Conservation (phyloP, 2,329 filamentous ascomycete genomes). For the Scedosporium dehoogii region DNA sequence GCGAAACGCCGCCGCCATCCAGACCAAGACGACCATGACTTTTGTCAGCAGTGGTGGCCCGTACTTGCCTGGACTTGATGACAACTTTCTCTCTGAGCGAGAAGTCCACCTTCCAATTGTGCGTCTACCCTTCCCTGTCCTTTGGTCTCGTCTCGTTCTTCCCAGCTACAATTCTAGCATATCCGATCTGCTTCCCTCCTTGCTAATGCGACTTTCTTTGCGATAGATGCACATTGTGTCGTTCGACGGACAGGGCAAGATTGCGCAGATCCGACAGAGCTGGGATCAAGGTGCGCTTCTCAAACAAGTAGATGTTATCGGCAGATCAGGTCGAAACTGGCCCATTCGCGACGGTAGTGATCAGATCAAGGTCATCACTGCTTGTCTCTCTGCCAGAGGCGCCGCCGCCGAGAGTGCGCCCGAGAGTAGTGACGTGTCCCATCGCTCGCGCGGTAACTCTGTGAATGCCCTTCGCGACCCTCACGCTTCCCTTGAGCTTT, state of each 20-base stretch:
- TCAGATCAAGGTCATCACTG: slow-evolving; percentile 66
- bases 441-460: slow-evolving; percentile 41
- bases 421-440: slow-evolving; percentile 26
- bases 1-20: slow-evolving; percentile 58
- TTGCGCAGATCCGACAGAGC: slow-evolving; percentile 75
- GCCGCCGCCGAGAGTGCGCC: slow-evolving; percentile 20
- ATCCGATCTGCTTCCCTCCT: not conserved
- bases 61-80: slow-evolving; percentile 81
- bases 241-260: slow-evolving; percentile 68
- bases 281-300: slow-evolving; percentile 94
- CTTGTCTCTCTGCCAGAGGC: slow-evolving; percentile 42
- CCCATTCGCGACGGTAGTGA: slow-evolving; percentile 82
- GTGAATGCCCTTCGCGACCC: slow-evolving; percentile 50
- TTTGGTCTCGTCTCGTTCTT: not conserved
- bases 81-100: slow-evolving; percentile 85
- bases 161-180: not conserved
- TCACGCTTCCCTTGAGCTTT: slow-evolving; percentile 65
- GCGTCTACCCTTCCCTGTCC: slow-evolving; percentile 28
- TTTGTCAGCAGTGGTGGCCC: slow-evolving; percentile 73
- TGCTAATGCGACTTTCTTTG: not conserved
- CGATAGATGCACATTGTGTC: slow-evolving; percentile 75
- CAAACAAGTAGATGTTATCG: slow-evolving; percentile 90
- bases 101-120: slow-evolving; percentile 74
- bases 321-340: slow-evolving; percentile 84
- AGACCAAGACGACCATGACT: slow-evolving; percentile 74